These are phyloP conservation scores for Mollisiaceae sp. DNA, from an alignment of 2,329 filamentous ascomycete genomes.

Conservation along the genomic window DNA sequence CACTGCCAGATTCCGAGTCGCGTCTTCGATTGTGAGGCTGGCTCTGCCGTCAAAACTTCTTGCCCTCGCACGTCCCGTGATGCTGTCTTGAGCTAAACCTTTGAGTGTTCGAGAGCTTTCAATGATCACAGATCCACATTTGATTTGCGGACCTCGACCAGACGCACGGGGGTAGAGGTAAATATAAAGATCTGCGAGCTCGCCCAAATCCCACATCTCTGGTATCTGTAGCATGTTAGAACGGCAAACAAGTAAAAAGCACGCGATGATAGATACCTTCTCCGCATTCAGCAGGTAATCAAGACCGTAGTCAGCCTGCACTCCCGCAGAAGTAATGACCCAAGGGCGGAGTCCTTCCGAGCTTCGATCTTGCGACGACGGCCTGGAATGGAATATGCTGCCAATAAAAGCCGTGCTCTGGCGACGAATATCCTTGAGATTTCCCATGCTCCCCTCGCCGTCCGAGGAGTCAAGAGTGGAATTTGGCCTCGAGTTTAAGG, in stretches of 20 bases:
- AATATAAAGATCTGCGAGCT: conserved; percentile 58
- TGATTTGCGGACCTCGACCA: conserved; percentile 63
- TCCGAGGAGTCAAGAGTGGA: conserved; percentile 19
- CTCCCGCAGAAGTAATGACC: conserved; percentile 52
- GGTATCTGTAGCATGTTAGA: conserved; percentile 55
- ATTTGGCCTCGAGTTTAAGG: conserved; percentile 16
- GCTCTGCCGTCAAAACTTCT: conserved; percentile 52
- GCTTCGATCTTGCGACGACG: conserved; percentile 23
- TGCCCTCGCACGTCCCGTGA: conserved; percentile 34
- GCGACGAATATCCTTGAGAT: conserved; percentile 18
- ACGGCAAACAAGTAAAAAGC: background rate
- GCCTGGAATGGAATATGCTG: conserved; percentile 23
- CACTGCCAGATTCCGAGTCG: conserved; percentile 46
- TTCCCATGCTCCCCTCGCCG: conserved; percentile 17
- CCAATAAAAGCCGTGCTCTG: conserved; percentile 31
- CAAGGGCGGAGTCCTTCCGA: conserved; percentile 46
- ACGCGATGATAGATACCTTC: conserved; percentile 49
- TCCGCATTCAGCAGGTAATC: conserved; percentile 57
- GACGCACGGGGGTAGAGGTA: conserved; percentile 59
- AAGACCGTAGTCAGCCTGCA: conserved; percentile 62
- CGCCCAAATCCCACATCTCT: conserved; percentile 66
- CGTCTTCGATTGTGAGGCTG: conserved; percentile 55
- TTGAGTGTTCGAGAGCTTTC: conserved; percentile 51
- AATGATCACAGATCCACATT: conserved; percentile 59
- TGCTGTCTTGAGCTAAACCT: conserved; percentile 26